phyloP scores from a whole-genome alignment of 257 asterid genomes.

The Anisodus tanguticus region DNA sequence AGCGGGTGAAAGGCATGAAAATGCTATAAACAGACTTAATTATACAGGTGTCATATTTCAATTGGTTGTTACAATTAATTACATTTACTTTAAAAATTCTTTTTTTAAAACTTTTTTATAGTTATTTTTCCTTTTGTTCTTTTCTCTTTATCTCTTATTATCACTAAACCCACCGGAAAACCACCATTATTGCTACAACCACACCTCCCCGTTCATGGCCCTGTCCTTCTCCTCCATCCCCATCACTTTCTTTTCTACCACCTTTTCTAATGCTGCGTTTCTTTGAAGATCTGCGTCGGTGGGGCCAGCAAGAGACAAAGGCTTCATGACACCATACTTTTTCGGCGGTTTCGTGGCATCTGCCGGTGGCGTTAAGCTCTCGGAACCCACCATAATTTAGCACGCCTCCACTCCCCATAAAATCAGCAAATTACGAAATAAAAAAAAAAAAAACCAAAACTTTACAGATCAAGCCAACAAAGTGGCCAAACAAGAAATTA shows the following conservation, averaged over 20 bases:
- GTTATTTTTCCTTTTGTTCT: no score
- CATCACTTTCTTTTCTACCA: background rate
- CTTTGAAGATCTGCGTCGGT: conserved; percentile 34
- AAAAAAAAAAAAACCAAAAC: background rate
- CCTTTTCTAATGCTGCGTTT: conserved; percentile 31
- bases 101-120: no score
- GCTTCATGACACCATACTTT: conserved; percentile 34
- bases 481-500: background rate
- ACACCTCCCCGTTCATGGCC: no score
- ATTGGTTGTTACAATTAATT: no score
- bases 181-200: no score
- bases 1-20: no score
- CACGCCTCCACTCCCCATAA: background rate
- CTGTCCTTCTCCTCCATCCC: no score
- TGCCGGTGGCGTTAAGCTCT: conserved; percentile 13
- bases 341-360: background rate
- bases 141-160: no score
- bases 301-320: conserved; percentile 33
- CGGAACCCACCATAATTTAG: conserved; percentile 27
- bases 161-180: no score
- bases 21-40: no score
- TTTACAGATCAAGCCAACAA: conserved; percentile 2
- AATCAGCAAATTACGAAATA: background rate
- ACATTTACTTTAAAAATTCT: no score
- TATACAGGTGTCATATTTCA: no score